These are phyloP conservation scores for Sporothrix pallida DNA, from an alignment of 2,329 filamentous ascomycete species.

Conservation along the genomic window DNA sequence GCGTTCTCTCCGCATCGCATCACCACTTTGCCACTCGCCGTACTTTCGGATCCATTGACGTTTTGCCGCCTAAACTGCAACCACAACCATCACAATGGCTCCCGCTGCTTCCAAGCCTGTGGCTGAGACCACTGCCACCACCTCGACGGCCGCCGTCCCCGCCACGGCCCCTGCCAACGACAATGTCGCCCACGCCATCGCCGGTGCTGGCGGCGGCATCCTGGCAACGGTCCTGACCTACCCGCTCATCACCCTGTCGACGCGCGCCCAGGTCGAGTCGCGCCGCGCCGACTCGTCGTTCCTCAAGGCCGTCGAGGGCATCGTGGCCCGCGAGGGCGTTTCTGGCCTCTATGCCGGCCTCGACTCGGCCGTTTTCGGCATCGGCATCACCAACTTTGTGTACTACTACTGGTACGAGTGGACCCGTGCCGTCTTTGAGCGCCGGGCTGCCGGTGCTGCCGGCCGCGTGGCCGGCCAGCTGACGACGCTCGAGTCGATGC, in stretches of 20 bases:
- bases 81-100: constrained; percentile 32
- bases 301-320: constrained; percentile 79
- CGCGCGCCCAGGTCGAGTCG: constrained; percentile 95
- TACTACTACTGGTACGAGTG: constrained; percentile 99
- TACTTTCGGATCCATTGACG: background rate
- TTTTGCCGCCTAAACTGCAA: background rate
- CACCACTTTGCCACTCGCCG: background rate
- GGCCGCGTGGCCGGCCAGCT: constrained; percentile 75
- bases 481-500: constrained; percentile 91
- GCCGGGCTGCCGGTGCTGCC: constrained; percentile 66
- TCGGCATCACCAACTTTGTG: constrained; percentile 98
- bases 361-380: constrained; percentile 93
- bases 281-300: constrained; percentile 88
- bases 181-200: constrained; percentile 94
- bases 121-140: constrained; percentile 2
- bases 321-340: constrained; percentile 89
- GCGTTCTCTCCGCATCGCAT: constrained; percentile 14
- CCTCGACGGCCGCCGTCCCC: constrained; percentile 57
- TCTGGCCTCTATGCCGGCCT: constrained; percentile 89
- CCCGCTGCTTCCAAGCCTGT: constrained; percentile 36
- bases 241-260: constrained; percentile 95
- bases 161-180: constrained; percentile 86
- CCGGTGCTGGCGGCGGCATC: constrained; percentile 90
- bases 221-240: constrained; percentile 98
- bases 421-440: constrained; percentile 85